These are phyloP conservation scores for Ustilago xerochloae DNA, from an alignment of 1,284 basidiomycete genomes.

Conservation along the genomic window DNA sequence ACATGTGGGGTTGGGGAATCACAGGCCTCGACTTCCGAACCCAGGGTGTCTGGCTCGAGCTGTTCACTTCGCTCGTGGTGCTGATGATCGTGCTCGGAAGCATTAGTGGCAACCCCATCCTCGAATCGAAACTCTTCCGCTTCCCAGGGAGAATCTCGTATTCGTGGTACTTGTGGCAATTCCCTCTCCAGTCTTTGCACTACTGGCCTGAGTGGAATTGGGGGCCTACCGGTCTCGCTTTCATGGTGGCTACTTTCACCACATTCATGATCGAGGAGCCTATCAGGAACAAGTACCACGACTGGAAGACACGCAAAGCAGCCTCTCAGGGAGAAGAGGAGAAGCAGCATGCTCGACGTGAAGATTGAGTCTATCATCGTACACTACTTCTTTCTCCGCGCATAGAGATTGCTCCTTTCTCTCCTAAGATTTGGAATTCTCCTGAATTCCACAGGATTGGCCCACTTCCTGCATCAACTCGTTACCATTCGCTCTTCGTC, in stretches of 20 bases:
- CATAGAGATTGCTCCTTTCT: no score
- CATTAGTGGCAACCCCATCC: slow-evolving; percentile 39
- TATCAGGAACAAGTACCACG: slow-evolving; percentile 33
- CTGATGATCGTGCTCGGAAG: slow-evolving; percentile 23
- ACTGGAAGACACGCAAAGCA: slow-evolving; percentile 24
- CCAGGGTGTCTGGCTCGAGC: slow-evolving; percentile 28
- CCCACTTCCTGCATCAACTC: no score
- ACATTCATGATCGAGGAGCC: slow-evolving; percentile 42
- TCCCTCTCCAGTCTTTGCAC: slow-evolving; percentile 29
- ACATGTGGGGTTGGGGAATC: slow-evolving; percentile 25
- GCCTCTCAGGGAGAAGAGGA: slow-evolving; percentile 6
- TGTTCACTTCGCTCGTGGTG: slow-evolving; percentile 11
- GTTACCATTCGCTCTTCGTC: no score
- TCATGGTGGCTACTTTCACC: slow-evolving; percentile 30
- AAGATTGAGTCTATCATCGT: slow-evolving; percentile 15
- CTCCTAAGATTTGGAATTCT: no score
- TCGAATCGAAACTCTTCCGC: slow-evolving; percentile 30
- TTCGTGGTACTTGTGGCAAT: slow-evolving; percentile 41
- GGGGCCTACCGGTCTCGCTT: slow-evolving; percentile 31
- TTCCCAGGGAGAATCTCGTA: slow-evolving; percentile 40
- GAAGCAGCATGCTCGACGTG: slow-evolving; percentile 19
- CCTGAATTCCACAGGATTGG: no score
- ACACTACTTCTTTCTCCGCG: no score
- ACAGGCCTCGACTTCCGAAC: slow-evolving; percentile 29
- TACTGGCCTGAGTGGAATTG: slow-evolving; percentile 24